Conservation (phyloP, 2,329 filamentous ascomycete species). For the Alternaria metachromatica region DNA sequence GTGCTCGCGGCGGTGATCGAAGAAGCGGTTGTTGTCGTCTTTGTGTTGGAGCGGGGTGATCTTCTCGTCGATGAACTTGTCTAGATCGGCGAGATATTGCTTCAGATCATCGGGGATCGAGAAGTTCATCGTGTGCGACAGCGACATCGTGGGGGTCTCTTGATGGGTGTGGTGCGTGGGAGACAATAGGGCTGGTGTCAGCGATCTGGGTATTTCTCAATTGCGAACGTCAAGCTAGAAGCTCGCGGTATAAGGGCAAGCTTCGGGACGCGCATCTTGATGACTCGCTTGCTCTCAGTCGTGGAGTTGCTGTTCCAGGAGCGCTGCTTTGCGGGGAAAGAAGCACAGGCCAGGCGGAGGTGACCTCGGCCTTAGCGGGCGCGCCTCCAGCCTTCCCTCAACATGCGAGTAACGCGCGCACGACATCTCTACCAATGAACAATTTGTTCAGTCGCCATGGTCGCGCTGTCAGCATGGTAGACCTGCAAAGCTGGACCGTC, state of each 20-base stretch:
- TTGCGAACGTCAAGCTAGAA: background rate
- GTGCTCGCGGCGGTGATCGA: conserved; percentile 69
- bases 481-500: background rate
- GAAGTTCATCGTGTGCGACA: conserved; percentile 47
- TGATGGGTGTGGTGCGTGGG: background rate
- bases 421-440: background rate
- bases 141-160: background rate
- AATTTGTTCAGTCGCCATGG: background rate
- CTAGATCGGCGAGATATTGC: conserved; percentile 58
- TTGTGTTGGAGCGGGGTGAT: conserved; percentile 63
- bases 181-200: background rate
- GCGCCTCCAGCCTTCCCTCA: background rate
- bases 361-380: conserved; percentile 2
- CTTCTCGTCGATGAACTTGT: conserved; percentile 62
- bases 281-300: conserved; percentile 35
- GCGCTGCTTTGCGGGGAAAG: conserved; percentile 24
- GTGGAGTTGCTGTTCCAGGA: conserved; percentile 15
- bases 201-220: conserved; percentile 2
- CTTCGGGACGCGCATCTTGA: conserved; percentile 30
- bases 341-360: conserved; percentile 18
- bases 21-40: conserved; percentile 68
- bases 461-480: no score
- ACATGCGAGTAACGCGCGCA: background rate
- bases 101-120: conserved; percentile 60
- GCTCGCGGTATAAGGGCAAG: conserved; percentile 10